Evolutionary conservation across 2,329 filamentous ascomycete genomes (phyloP).

Genomic region (Cordyceps fumosorosea): DNA sequence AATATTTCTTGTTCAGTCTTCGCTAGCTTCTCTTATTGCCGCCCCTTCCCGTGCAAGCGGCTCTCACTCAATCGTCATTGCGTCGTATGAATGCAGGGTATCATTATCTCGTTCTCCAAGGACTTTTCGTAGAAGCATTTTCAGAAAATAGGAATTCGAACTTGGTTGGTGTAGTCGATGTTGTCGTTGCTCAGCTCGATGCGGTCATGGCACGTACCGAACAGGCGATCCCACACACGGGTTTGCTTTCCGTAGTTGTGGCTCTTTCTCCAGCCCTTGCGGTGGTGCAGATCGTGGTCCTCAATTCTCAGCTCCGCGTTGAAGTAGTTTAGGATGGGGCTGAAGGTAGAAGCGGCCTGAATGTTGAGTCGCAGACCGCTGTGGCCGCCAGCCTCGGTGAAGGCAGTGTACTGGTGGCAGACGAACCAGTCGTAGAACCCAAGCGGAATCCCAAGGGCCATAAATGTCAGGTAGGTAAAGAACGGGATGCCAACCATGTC

Average conservation of each 20-base stretch:
- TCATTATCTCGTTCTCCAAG: not conserved
- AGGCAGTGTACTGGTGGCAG: constrained; percentile 36
- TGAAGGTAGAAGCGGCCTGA: constrained; percentile 25
- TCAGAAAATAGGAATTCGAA: constrained; percentile 1
- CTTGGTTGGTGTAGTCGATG: constrained; percentile 24
- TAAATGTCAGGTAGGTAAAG: constrained; percentile 29
- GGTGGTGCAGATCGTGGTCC: constrained; percentile 22
- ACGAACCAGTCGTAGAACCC: constrained; percentile 40
- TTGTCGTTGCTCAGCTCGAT: constrained; percentile 27
- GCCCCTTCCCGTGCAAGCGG: too few species aligned
- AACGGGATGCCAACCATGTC: constrained; percentile 33
- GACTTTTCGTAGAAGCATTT: not conserved
- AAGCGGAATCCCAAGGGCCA: constrained; percentile 29
- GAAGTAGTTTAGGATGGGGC: constrained; percentile 26
- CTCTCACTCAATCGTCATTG: not conserved
- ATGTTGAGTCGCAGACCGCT: constrained; percentile 30
- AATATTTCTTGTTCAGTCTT: too few species aligned
- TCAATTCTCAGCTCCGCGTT: constrained; percentile 31
- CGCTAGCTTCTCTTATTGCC: too few species aligned
- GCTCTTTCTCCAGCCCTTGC: constrained; percentile 29
- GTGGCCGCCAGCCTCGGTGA: constrained; percentile 30
- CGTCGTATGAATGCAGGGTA: not conserved
- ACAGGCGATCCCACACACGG: constrained; percentile 27
- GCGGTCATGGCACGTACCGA: constrained; percentile 28
- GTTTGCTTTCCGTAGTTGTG: constrained; percentile 32